A percentile compares a stretch with the other conserved stretches of the same genome.
phyloP scores from a whole-genome alignment of 306 rosid species.

The Quercus parvula region DNA sequence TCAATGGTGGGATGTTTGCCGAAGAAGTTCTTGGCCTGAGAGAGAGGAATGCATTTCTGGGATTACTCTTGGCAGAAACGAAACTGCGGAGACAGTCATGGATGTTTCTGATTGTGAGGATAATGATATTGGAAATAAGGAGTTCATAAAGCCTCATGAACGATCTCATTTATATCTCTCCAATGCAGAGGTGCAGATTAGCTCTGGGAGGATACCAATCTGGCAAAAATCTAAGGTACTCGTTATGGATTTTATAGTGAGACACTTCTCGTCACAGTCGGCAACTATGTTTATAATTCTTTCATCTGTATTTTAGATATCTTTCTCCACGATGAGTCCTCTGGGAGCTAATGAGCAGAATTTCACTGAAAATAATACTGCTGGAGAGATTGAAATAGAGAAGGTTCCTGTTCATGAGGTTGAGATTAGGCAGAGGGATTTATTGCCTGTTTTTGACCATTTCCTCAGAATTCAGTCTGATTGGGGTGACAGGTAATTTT shows the following conservation, averaged over 20 bases:
- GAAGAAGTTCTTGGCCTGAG: constrained; percentile 89
- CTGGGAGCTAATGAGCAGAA: constrained; percentile 43
- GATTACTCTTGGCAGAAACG: constrained; percentile 41
- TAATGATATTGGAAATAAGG: constrained; percentile 40
- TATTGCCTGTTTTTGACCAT: constrained; percentile 77
- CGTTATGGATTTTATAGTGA: constrained; percentile 17
- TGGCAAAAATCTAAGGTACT: constrained; percentile 88
- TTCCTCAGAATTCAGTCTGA: constrained; percentile 58
- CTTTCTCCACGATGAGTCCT: constrained; percentile 57
- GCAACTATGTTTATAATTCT: constrained; percentile 23
- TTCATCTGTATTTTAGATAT: constrained; percentile 47
- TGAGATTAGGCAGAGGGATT: constrained; percentile 77
- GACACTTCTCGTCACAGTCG: constrained; percentile 15
- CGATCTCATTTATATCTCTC: constrained; percentile 61
- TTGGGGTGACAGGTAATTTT: constrained; percentile 77
- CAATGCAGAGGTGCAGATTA: constrained; percentile 86
- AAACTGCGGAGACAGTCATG: constrained; percentile 35
- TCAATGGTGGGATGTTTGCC: constrained; percentile 97
- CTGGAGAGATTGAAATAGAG: constrained; percentile 88
- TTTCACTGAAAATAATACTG: constrained; percentile 26
- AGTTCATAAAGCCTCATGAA: constrained; percentile 36
- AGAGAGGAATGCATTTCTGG: constrained; percentile 60
- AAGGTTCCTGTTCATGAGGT: constrained; percentile 57
- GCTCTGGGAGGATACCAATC: constrained; percentile 78
- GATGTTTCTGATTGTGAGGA: constrained; percentile 57